Percentiles rank a stretch among this genome's conserved stretches.
These are phyloP conservation scores for Arthrinium phaeospermum DNA, from an alignment of 2,329 filamentous ascomycete genomes.

Conservation along the genomic window DNA sequence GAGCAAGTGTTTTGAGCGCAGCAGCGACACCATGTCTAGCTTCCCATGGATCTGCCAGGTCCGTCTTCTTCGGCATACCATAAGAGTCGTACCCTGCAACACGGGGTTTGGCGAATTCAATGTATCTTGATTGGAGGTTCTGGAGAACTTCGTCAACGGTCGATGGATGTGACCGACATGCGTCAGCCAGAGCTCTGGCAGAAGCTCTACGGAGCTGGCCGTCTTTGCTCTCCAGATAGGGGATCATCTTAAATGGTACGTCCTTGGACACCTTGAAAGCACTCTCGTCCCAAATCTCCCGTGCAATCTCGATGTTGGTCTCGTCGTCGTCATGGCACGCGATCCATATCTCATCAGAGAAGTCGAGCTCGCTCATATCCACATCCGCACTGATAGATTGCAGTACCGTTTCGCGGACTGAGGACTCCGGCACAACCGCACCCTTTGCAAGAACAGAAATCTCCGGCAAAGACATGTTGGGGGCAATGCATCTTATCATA, in stretches of 20 bases:
- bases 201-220: conserved; percentile 83
- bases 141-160: conserved; percentile 68
- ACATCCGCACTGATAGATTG: conserved; percentile 92
- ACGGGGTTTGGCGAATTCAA: conserved; percentile 80
- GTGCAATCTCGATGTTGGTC: conserved; percentile 83
- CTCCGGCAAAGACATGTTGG: conserved; percentile 77
- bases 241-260: conserved; percentile 71
- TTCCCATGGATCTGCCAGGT: conserved; percentile 90
- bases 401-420: conserved; percentile 82
- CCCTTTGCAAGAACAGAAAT: conserved; percentile 79
- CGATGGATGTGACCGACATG: conserved; percentile 64
- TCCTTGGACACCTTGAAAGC: conserved; percentile 72
- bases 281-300: conserved; percentile 95
- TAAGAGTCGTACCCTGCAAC: conserved; percentile 88
- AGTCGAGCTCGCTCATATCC: conserved; percentile 85
- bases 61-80: conserved; percentile 90
- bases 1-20: conserved; percentile 82
- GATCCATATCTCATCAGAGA: conserved; percentile 91
- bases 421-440: conserved; percentile 76
- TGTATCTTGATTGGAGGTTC: conserved; percentile 73
- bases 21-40: conserved; percentile 86
- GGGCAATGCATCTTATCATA: conserved; percentile 81
- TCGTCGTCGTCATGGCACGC: conserved; percentile 88
- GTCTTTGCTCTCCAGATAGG: conserved; percentile 82
- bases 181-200: conserved; percentile 79